Evolutionary conservation across 2,329 filamentous ascomycete species (phyloP).

Genomic region (Albophoma yamanashiensis): DNA sequence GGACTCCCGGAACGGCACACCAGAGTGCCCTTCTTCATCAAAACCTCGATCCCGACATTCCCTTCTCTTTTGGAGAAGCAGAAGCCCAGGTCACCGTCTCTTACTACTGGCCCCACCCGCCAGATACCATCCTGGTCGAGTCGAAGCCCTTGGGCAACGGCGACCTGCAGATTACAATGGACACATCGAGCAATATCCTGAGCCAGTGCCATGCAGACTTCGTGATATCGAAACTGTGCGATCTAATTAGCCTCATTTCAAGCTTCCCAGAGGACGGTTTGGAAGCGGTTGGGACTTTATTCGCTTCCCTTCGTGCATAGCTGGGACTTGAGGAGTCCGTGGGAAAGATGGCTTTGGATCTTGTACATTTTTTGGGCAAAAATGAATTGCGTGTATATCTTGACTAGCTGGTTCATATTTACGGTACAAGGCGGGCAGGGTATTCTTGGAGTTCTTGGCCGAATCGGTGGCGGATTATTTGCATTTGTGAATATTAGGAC

Average conservation of each 20-base stretch:
- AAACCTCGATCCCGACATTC: constrained; percentile 46
- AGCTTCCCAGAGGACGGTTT: neutral
- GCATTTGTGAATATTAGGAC: neutral
- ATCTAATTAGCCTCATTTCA: neutral
- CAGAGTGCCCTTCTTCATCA: constrained; percentile 34
- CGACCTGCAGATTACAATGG: constrained; percentile 2
- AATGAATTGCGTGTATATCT: too few species aligned
- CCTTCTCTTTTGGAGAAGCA: constrained; percentile 24
- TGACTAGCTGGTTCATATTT: neutral
- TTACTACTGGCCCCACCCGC: constrained; percentile 4
- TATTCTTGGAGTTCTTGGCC: neutral
- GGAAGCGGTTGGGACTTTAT: neutral
- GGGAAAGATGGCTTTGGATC: neutral
- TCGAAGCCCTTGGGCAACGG: constrained; percentile 1
- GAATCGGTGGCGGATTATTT: neutral
- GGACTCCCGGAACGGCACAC: constrained; percentile 20
- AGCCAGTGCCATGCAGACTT: constrained; percentile 1
- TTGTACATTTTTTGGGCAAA: neutral
- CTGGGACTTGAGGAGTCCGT: neutral
- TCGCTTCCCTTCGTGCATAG: neutral
- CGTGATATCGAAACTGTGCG: neutral
- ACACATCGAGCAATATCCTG: constrained; percentile 1
- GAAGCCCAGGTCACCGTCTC: constrained; percentile 3
- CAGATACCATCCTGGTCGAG: constrained; percentile 5
- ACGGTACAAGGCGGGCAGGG: neutral